A percentile compares a stretch with the other conserved stretches of the same genome.
Evolutionary conservation across 352 stramenopile genomes (phyloP).

Genomic region (Pythium diclinum): DNA sequence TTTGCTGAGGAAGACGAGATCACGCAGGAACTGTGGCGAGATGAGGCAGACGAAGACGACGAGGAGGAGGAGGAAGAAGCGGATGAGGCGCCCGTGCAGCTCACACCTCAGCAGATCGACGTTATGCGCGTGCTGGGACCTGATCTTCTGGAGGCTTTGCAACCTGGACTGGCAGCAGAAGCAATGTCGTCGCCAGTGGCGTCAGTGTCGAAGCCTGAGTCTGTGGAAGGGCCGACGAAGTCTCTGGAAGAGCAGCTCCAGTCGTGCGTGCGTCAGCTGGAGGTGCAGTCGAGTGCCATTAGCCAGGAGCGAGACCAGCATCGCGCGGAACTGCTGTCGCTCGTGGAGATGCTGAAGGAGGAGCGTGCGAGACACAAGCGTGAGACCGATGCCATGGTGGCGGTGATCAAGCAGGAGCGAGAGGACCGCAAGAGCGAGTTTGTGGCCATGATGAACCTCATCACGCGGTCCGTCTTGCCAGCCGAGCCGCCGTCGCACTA

Average conservation of each 20-base stretch:
- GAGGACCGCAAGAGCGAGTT: slow-evolving; percentile 17
- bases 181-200: too few relatives aligned
- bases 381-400: background rate
- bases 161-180: background rate
- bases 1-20: too few relatives aligned
- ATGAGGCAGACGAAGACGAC: too few relatives aligned
- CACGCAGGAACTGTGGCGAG: too few relatives aligned
- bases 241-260: background rate
- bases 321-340: background rate
- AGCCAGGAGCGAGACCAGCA: slow-evolving; percentile 12
- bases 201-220: background rate
- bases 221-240: background rate
- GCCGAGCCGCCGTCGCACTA: background rate
- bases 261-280: background rate
- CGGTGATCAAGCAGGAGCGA: slow-evolving; percentile 12
- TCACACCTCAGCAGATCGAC: background rate
- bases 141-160: slow-evolving; percentile 1
- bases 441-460: slow-evolving; percentile 16
- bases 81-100: background rate
- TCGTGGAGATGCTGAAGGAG: slow-evolving; percentile 11
- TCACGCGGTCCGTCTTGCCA: background rate
- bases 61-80: too few relatives aligned
- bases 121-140: too few relatives aligned
- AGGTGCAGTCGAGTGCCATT: background rate
- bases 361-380: slow-evolving; percentile 11